Evolutionary conservation across 495 filamentous ascomycete species (phyloP), one percentile per base, ranked within the genome.

Genomic region (Penicillium nucicola): DNA sequence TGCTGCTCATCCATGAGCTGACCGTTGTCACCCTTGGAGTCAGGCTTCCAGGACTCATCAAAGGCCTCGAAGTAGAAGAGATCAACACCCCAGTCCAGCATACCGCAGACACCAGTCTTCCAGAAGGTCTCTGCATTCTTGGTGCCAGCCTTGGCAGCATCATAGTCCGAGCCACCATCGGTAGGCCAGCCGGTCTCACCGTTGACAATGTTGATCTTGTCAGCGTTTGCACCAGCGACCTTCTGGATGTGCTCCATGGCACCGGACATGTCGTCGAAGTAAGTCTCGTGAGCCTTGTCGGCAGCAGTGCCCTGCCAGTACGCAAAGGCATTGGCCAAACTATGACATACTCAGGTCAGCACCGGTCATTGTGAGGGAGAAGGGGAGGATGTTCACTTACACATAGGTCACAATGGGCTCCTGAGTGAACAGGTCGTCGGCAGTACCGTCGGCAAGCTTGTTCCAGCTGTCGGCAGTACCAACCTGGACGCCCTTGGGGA

Each of bases 11-110:
- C 78, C 56, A 72, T 77, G n/a, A 71, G 55, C 61, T 75, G 57
- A 47, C 88, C 88, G 65, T 85, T 83, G 61, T 88, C 81, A 53
- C 86, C 86, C 54, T 79, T 72, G 62, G 79, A 82, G 20, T 74
- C 62, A 48, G 86, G 86, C 84, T 92, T 92, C 83, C 85, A 90
- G 50, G 81, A 70, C 82, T 89, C 86, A 57, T 88, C 85, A 62
- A 88, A 90, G 38, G 88, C 88, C 77, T 91, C 88, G 58, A 92
- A 92, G 67, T 83, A 87, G 75, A 91, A 92, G 50, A 87, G 82
- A 62, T 89, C 86, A 37, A 87, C 71, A 51, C 84, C 84, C 84
- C 84, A 89, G 54, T 73, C 79, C 25, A 89, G 70, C 66, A 88
- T 81, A 43, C 78, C 79, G 65, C 88, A 92, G 54, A 92, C 79